Evolutionary conservation across 169 alveolate genomes (phyloP).

Genomic region (Plasmodium gaboni): DNA sequence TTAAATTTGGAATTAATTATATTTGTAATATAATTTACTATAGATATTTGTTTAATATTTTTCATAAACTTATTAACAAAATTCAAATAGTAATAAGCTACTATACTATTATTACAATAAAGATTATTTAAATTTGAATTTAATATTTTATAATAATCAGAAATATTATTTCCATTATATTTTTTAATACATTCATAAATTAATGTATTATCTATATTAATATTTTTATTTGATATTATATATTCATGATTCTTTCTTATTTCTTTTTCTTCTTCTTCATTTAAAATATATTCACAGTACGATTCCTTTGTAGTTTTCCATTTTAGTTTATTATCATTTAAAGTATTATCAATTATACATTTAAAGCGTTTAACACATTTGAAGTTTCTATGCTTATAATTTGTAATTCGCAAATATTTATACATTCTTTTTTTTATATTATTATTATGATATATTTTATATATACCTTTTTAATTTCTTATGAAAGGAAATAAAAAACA

Average conservation of each 20-base stretch:
- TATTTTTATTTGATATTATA: conserved; percentile 33
- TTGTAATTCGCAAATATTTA: conserved; percentile 3
- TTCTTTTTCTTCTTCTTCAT: conserved; percentile 50
- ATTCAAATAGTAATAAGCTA: conserved; percentile 30
- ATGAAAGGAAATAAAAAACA: too few relatives aligned
- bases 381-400: conserved; percentile 21
- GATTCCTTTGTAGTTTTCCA: conserved; percentile 74
- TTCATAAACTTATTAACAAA: conserved; percentile 20
- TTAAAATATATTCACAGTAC: conserved; percentile 67
- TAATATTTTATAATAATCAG: conserved; percentile 50
- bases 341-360: conserved; percentile 44
- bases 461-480: too few relatives aligned
- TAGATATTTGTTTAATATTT: conserved; percentile 32
- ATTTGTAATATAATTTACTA: conserved; percentile 46
- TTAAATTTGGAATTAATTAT: conserved; percentile 27
- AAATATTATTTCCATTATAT: conserved; percentile 38
- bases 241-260: conserved; percentile 27
- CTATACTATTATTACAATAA: conserved; percentile 14
- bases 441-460: too few relatives aligned
- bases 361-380: conserved; percentile 41
- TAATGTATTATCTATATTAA: conserved; percentile 38
- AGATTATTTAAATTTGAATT: conserved; percentile 39
- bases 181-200: conserved; percentile 66
- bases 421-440: not conserved
- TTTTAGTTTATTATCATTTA: conserved; percentile 30